phyloP scores from a whole-genome alignment of 306 rosid genomes.

The Trichosanthes cucumerina region DNA sequence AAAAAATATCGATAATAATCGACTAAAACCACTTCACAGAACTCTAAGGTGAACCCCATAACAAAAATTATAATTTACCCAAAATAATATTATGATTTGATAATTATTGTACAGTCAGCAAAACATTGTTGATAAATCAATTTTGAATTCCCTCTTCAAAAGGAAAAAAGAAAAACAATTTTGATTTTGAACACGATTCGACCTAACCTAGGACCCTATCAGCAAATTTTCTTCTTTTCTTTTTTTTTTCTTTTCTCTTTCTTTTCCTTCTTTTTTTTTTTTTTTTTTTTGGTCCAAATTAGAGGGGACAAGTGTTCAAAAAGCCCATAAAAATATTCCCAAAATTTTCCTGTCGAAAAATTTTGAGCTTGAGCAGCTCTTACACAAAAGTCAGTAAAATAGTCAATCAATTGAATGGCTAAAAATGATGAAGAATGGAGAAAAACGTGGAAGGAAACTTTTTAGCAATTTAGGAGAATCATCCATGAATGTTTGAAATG shows the following conservation, averaged over 20 bases:
- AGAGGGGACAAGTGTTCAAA: not conserved
- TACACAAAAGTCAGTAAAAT: not conserved
- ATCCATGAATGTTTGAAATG: conserved; percentile 4
- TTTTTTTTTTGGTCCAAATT: no score
- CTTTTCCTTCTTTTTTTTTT: not conserved
- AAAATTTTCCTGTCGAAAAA: not conserved
- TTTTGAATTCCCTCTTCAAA: not conserved
- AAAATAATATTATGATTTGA: not conserved
- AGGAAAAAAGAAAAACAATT: no score
- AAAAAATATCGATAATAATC: no score
- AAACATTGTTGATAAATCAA: not conserved
- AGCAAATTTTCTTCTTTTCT: not conserved
- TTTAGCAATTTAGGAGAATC: not conserved
- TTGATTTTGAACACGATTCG: no score
- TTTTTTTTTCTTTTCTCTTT: not conserved
- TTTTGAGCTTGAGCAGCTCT: not conserved
- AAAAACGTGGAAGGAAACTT: not conserved
- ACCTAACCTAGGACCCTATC: not conserved
- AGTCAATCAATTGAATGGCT: not conserved
- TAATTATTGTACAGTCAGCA: not conserved
- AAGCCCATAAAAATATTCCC: not conserved
- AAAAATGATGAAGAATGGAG: not conserved
- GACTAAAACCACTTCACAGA: no score
- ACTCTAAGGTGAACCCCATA: no score
- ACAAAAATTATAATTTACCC: no score